phyloP scores from a whole-genome alignment of 306 rosid genomes.

The Quercus alba region DNA sequence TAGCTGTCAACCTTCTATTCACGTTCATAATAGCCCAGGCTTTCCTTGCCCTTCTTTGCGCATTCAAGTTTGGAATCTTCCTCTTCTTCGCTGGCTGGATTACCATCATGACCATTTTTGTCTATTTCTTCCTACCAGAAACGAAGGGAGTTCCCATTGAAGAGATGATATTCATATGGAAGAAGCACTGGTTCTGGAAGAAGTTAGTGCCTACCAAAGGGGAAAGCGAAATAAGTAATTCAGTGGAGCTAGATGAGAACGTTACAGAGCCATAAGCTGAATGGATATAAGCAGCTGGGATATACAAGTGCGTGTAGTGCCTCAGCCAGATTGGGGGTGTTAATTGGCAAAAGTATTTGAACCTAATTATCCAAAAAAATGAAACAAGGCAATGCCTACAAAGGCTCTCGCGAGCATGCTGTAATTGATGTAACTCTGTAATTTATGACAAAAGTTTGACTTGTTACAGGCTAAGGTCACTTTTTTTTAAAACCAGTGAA shows the following conservation, averaged over 20 bases:
- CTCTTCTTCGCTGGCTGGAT: constrained; percentile 74
- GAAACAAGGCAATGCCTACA: too few species aligned
- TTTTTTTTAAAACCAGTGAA: too few species aligned
- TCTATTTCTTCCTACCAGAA: constrained; percentile 53
- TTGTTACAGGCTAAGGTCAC: too few species aligned
- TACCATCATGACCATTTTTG: constrained; percentile 59
- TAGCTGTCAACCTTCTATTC: constrained; percentile 63
- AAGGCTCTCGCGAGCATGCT: too few species aligned
- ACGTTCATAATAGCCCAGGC: constrained; percentile 57
- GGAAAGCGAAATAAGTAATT: constrained; percentile 26
- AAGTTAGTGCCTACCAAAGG: constrained; percentile 34
- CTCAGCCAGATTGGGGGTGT: too few species aligned
- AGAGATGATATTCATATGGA: constrained; percentile 55
- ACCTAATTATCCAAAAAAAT: too few species aligned
- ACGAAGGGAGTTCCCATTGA: constrained; percentile 70
- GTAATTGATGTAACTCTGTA: too few species aligned
- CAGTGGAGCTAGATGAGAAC: not conserved
- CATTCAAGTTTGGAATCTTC: constrained; percentile 52
- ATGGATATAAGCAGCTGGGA: too few species aligned
- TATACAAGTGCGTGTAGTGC: too few species aligned
- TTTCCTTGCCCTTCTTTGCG: constrained; percentile 54
- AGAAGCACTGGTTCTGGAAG: constrained; percentile 71
- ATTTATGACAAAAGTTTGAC: too few species aligned
- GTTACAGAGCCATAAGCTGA: not conserved
- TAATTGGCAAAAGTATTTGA: too few species aligned